These are phyloP conservation scores for Lophiostoma macrostomum DNA, from an alignment of 495 filamentous ascomycete species.

Conservation along the genomic window DNA sequence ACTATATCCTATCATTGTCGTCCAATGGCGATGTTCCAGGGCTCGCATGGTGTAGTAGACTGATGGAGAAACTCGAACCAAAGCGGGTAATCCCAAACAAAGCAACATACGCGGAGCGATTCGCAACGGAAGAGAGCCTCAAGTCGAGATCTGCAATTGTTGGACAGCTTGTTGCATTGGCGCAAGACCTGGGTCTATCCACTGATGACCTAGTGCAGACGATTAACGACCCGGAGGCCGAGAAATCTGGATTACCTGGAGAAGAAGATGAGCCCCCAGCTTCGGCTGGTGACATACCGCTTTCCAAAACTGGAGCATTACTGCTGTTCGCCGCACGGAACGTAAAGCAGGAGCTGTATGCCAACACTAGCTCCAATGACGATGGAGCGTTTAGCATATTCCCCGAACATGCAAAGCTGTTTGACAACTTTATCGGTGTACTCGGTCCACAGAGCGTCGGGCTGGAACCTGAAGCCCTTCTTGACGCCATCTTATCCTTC, in stretches of 20 bases:
- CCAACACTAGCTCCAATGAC: conserved; percentile 7
- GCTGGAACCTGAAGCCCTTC: conserved; percentile 41
- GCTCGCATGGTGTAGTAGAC: conserved; percentile 70
- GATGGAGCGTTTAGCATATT: conserved; percentile 34
- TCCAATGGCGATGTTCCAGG: conserved; percentile 57
- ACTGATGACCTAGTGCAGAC: conserved; percentile 50
- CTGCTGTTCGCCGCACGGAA: conserved; percentile 43
- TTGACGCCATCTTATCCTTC: conserved; percentile 50
- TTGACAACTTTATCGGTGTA: conserved; percentile 38
- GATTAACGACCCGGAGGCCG: conserved; percentile 43
- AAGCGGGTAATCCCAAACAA: conserved; percentile 55
- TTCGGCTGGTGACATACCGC: conserved; percentile 61
- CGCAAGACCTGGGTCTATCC: conserved; percentile 57
- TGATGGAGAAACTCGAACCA: conserved; percentile 70
- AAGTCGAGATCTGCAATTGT: conserved; percentile 66
- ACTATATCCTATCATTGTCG: conserved; percentile 60
- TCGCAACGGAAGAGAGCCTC: conserved; percentile 59
- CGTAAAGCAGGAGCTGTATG: conserved; percentile 38
- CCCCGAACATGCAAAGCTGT: conserved; percentile 42
- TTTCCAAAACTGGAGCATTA: conserved; percentile 61
- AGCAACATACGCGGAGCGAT: conserved; percentile 58
- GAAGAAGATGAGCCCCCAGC: conserved; percentile 41
- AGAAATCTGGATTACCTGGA: conserved; percentile 45
- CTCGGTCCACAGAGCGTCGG: conserved; percentile 36
- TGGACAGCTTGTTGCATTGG: conserved; percentile 71